A percentile compares a stretch with the other conserved stretches of the same genome.
These are phyloP conservation scores for Aspergillus ochraceus DNA, from an alignment of 2,329 filamentous ascomycete species.

Conservation along the genomic window DNA sequence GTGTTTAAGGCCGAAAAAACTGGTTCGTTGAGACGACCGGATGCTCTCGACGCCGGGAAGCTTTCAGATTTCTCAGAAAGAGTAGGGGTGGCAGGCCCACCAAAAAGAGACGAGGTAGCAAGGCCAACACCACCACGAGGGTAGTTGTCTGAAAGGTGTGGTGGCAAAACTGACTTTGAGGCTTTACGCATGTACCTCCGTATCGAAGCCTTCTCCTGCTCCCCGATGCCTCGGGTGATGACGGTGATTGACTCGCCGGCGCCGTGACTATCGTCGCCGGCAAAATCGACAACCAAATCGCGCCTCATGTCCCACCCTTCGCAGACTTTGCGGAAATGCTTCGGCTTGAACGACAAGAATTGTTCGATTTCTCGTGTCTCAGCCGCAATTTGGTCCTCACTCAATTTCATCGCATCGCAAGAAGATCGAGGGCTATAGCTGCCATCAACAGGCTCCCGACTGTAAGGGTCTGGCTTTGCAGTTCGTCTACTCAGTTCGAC, in stretches of 20 bases:
- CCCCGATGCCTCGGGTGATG: slow-evolving; percentile 69
- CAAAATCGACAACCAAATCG: slow-evolving; percentile 84
- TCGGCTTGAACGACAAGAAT: slow-evolving; percentile 70
- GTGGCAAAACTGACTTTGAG: slow-evolving; percentile 30
- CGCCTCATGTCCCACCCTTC: slow-evolving; percentile 91
- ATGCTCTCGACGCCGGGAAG: slow-evolving; percentile 33
- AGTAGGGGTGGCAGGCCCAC: slow-evolving; percentile 35
- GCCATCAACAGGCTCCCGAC: slow-evolving; percentile 65
- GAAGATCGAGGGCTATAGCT: slow-evolving; percentile 81
- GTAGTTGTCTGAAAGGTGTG: neutral
- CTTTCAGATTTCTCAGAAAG: slow-evolving; percentile 19
- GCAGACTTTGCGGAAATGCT: slow-evolving; percentile 75
- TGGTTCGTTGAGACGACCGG: slow-evolving; percentile 29
- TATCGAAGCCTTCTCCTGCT: slow-evolving; percentile 54
- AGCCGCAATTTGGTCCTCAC: slow-evolving; percentile 66
- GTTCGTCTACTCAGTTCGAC: slow-evolving; percentile 74
- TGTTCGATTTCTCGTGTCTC: slow-evolving; percentile 81
- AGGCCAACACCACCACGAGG: slow-evolving; percentile 14
- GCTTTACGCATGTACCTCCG: slow-evolving; percentile 60
- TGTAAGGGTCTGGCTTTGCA: slow-evolving; percentile 71
- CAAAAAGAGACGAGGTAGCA: slow-evolving; percentile 51
- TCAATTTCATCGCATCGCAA: slow-evolving; percentile 69
- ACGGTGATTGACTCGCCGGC: slow-evolving; percentile 77
- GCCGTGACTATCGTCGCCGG: slow-evolving; percentile 71
- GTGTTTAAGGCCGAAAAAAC: slow-evolving; percentile 46